These are phyloP conservation scores for Coniophora puteana DNA, from an alignment of 1,284 basidiomycete species.

Conservation along the genomic window DNA sequence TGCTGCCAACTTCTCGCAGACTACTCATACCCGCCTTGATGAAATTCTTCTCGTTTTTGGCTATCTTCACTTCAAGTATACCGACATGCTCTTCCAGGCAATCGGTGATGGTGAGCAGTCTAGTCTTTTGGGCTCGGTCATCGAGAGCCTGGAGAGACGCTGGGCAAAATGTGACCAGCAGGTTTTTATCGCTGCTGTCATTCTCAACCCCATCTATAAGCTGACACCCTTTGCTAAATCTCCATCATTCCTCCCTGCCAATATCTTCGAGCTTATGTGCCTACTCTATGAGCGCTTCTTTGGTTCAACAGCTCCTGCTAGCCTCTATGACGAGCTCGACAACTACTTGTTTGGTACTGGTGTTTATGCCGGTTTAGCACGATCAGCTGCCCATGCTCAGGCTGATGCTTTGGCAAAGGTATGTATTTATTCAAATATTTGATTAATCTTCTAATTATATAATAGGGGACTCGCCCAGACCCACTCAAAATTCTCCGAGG, in stretches of 20 bases:
- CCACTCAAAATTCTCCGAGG: neutral
- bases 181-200: constrained; percentile 35
- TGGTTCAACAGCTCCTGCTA: no score
- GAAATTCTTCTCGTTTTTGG: constrained; percentile 35
- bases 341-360: no score
- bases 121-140: constrained; percentile 17
- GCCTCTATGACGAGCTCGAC: no score
- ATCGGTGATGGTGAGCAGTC: neutral
- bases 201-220: constrained; percentile 33
- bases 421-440: neutral
- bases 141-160: constrained; percentile 32
- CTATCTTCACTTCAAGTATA: constrained; percentile 21
- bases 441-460: neutral
- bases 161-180: constrained; percentile 40
- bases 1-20: constrained; percentile 35
- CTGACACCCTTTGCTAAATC: neutral
- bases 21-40: constrained; percentile 30
- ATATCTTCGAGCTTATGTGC: no score
- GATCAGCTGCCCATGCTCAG: neutral
- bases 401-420: neutral
- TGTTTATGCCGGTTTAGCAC: neutral
- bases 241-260: no score
- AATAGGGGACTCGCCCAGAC: neutral
- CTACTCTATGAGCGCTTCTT: no score
- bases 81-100: no score